phyloP scores from a whole-genome alignment of 1,139 yeast species.

The Casaregolazyma suthepensis region DNA sequence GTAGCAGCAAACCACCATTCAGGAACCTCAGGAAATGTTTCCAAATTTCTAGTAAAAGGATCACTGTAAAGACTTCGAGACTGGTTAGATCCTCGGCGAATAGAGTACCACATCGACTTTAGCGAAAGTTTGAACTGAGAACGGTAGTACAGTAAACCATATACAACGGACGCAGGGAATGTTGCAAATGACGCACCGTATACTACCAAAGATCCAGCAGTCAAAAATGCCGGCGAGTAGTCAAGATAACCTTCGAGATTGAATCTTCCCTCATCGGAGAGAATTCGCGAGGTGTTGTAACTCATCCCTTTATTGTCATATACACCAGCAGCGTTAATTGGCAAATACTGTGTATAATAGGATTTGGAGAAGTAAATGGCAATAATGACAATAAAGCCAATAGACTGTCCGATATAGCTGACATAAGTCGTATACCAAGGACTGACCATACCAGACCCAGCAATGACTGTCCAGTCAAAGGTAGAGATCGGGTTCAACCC shows the following conservation, averaged over 20 bases:
- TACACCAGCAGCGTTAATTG: conserved; percentile 46
- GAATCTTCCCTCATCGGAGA: conserved; percentile 33
- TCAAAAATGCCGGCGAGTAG: conserved; percentile 44
- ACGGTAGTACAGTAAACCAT: conserved; percentile 38
- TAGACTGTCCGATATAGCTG: conserved; percentile 35
- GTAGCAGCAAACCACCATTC: conserved; percentile 52
- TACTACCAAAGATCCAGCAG: conserved; percentile 36
- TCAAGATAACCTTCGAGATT: conserved; percentile 27
- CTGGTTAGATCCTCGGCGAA: conserved; percentile 11
- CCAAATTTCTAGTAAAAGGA: conserved; percentile 54
- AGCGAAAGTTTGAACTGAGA: conserved; percentile 10
- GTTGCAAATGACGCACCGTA: conserved; percentile 26
- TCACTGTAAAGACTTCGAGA: conserved; percentile 32
- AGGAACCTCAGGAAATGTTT: conserved; percentile 52
- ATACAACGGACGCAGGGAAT: conserved; percentile 40
- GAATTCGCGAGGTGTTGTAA: conserved; percentile 39
- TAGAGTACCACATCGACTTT: conserved; percentile 15
- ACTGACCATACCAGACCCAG: conserved; percentile 27
- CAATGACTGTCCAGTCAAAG: conserved; percentile 46
- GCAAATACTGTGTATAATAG: conserved; percentile 46
- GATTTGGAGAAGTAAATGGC: conserved; percentile 47
- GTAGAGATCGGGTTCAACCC: conserved; percentile 52
- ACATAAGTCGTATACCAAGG: conserved; percentile 45
- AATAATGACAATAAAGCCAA: conserved; percentile 39
- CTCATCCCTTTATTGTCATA: conserved; percentile 44